Conservation (phyloP, 1,284 basidiomycete species). For the Austroboletus niveus region DNA sequence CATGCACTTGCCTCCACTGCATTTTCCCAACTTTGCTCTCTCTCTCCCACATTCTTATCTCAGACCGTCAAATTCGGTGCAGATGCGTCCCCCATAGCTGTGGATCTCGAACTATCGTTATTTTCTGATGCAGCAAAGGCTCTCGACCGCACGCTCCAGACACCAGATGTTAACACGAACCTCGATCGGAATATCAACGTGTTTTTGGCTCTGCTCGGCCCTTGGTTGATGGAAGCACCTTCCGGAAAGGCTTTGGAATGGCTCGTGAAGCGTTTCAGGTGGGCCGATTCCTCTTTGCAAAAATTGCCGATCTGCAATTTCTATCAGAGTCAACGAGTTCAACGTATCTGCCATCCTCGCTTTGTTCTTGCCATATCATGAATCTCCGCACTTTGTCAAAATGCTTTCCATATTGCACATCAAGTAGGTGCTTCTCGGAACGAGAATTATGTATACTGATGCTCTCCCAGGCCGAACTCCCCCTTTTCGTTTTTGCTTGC, state of each 20-base stretch:
- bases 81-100: conserved; percentile 23
- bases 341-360: conserved; percentile 80
- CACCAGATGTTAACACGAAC: conserved; percentile 58
- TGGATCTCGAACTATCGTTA: conserved; percentile 71
- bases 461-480: conserved; percentile 41
- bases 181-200: conserved; percentile 61
- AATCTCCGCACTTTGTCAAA: conserved; percentile 92
- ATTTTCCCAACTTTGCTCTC: conserved; percentile 69
- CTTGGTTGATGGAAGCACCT: conserved; percentile 79
- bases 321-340: conserved; percentile 85
- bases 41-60: conserved; percentile 54
- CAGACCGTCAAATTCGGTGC: conserved; percentile 7
- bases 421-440: conserved; percentile 43
- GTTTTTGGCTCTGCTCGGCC: conserved; percentile 74
- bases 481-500: conserved; percentile 69
- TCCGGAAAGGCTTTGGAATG: conserved; percentile 92
- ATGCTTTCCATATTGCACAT: conserved; percentile 87
- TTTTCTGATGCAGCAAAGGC: conserved; percentile 81
- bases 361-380: conserved; percentile 92
- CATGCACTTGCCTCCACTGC: conserved; percentile 83
- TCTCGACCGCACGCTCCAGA: conserved; percentile 81
- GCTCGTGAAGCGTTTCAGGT: conserved; percentile 93
- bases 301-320: neutral
- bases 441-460: conserved; percentile 4
- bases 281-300: conserved; percentile 19